These are phyloP conservation scores for Candida buenavistaensis DNA, from an alignment of 1,139 yeast genomes.

Conservation along the genomic window DNA sequence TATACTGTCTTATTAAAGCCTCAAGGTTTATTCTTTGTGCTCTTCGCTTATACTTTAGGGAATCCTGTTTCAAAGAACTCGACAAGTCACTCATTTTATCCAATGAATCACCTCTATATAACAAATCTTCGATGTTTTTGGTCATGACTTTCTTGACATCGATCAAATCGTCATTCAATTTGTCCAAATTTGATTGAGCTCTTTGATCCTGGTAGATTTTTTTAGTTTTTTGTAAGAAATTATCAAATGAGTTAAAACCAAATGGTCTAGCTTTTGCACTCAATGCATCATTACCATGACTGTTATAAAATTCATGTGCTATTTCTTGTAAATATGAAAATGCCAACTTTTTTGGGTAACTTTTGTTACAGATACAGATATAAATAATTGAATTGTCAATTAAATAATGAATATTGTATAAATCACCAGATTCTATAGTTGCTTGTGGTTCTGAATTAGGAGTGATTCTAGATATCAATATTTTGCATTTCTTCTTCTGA, in stretches of 20 bases:
- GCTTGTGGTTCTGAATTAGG: slow-evolving; percentile 85
- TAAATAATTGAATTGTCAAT: slow-evolving; percentile 66
- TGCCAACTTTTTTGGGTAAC: slow-evolving; percentile 86
- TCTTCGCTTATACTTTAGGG: slow-evolving; percentile 82
- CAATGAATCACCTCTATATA: slow-evolving; percentile 91
- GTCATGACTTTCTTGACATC: slow-evolving; percentile 97
- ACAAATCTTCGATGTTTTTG: slow-evolving; percentile 89
- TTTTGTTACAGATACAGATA: slow-evolving; percentile 70
- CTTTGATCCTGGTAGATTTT: slow-evolving; percentile 88
- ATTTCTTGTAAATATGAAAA: slow-evolving; percentile 84
- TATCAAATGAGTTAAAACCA: slow-evolving; percentile 85
- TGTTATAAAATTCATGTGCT: slow-evolving; percentile 75
- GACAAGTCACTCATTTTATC: slow-evolving; percentile 93
- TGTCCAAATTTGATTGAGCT: slow-evolving; percentile 85
- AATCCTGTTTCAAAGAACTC: slow-evolving; percentile 74
- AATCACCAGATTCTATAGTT: slow-evolving; percentile 71
- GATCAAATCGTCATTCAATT: slow-evolving; percentile 79
- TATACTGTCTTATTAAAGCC: slow-evolving; percentile 83
- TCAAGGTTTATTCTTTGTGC: slow-evolving; percentile 92
- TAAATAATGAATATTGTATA: slow-evolving; percentile 73
- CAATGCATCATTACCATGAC: slow-evolving; percentile 74
- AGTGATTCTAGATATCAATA: slow-evolving; percentile 72
- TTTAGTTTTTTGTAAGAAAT: slow-evolving; percentile 81
- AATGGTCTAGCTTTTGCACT: slow-evolving; percentile 73
- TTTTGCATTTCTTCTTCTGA: slow-evolving; percentile 83